Evolutionary conservation across 2,329 filamentous ascomycete species (phyloP), one percentile per base, ranked within the genome.

Genomic region (Apiospora pterosperma): DNA sequence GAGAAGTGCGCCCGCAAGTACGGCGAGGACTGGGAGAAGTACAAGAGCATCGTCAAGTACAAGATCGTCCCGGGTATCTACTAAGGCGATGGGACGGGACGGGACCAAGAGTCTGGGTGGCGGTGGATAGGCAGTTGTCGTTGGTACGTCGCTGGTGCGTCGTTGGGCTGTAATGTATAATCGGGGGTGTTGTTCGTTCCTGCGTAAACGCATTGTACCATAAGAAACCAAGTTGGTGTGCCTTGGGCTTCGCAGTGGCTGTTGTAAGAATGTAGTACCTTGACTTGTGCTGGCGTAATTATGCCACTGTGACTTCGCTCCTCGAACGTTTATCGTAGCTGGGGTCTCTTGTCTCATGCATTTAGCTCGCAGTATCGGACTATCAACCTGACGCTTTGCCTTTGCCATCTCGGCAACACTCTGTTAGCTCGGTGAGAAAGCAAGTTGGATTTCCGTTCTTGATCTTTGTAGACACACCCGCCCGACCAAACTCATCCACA

Each of bases 1-100:
- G 91, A 92, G 76, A 97, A 97, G 83, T 98, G 95, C 78, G 83
- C 86, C 68, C 86, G 86, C 74, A 98, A 98, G 84, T 98, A 98
- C 74, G 94, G 94, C 31, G 89, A 89, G 70, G 93, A 97, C 75
- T 98, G 95, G 94, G 88, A 93, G 68, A 86, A 88, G 79, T 98
- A 97, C 79, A 93, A 91, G 78, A 88, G 89, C 78, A 85, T 89
- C 74, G 95, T 97, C 55, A 88, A 84, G 66, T 97, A 86, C 77
- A 87, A 90, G 74, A 96, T 98, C 70, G 79, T 97, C 44, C 95
- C 95, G 6, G 91, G 91, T 39, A 81, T 97, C 21, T 97, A 97
- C 79, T 97, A 76, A 62, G 39, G 4, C 5, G 19, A 55, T 8
- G 19, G 2, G 38, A 14, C 14, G 44, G 14, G 3, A 55, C 7